Conservation (phyloP, 306 rosid genomes). For the Dryas drummondii region DNA sequence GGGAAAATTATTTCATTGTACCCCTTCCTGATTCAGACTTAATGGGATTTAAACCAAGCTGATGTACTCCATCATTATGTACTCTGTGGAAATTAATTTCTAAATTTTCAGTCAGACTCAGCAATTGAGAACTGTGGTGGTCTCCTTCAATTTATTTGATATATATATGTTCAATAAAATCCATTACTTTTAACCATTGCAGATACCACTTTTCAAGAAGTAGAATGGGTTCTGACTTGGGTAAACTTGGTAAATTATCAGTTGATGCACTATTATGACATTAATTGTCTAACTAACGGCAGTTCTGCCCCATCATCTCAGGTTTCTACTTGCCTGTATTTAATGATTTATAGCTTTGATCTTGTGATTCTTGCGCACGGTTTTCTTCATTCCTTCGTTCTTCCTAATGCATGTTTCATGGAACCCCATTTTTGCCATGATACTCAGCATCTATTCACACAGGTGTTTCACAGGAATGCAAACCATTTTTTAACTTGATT, state of each 20-base stretch:
- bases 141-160: neutral
- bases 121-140: neutral
- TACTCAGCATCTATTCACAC: too few species aligned
- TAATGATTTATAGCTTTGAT: neutral
- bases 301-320: slow-evolving; percentile 38
- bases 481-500: too few species aligned
- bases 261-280: slow-evolving; percentile 58
- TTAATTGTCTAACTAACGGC: slow-evolving; percentile 52
- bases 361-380: neutral
- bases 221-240: slow-evolving; percentile 59
- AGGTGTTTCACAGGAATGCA: too few species aligned
- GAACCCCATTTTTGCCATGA: too few species aligned
- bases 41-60: slow-evolving; percentile 17
- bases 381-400: slow-evolving; percentile 2
- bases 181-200: slow-evolving; percentile 22
- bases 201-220: slow-evolving; percentile 79
- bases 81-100: neutral
- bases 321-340: slow-evolving; percentile 27
- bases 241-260: slow-evolving; percentile 64
- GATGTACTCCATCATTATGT: neutral
- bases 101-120: neutral
- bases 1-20: neutral
- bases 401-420: slow-evolving; percentile 17
- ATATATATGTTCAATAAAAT: slow-evolving; percentile 3
- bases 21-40: slow-evolving; percentile 6